Evolutionary conservation across 352 stramenopile species (phyloP).

Genomic region (Phytophthora parvispora): DNA sequence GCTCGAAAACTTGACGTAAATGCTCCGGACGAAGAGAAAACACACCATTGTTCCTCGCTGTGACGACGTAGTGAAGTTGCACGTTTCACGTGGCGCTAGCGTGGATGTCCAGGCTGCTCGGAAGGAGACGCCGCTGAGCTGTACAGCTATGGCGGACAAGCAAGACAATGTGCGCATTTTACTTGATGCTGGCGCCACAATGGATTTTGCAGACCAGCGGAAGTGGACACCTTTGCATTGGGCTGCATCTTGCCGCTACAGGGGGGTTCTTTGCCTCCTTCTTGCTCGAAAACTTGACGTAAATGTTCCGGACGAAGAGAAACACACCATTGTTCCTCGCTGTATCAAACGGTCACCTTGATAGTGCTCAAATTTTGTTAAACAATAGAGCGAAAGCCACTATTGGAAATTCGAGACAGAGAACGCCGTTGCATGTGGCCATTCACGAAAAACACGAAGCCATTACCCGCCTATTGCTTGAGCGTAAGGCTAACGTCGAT

Average conservation of each 20-base stretch:
- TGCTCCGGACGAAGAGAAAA: not conserved
- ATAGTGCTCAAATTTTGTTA: not conserved
- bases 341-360: not conserved
- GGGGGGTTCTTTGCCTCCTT: not conserved
- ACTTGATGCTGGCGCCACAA: not conserved
- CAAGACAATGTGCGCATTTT: not conserved
- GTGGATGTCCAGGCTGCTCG: not conserved
- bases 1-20: not conserved
- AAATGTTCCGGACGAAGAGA: not conserved
- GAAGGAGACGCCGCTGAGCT: not conserved
- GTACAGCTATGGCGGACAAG: not conserved
- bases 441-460: not conserved
- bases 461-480: not conserved
- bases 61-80: not conserved
- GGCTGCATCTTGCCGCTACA: not conserved
- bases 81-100: not conserved
- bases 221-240: not conserved
- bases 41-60: too few species aligned
- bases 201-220: not conserved
- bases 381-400: not conserved
- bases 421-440: not conserved
- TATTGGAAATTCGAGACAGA: not conserved
- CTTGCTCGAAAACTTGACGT: not conserved
- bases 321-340: not conserved
- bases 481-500: not conserved